Evolutionary conservation across 352 stramenopile genomes (phyloP), one percentile per base, ranked within the genome.

Genomic region (Aphanomyces cochlioides): DNA sequence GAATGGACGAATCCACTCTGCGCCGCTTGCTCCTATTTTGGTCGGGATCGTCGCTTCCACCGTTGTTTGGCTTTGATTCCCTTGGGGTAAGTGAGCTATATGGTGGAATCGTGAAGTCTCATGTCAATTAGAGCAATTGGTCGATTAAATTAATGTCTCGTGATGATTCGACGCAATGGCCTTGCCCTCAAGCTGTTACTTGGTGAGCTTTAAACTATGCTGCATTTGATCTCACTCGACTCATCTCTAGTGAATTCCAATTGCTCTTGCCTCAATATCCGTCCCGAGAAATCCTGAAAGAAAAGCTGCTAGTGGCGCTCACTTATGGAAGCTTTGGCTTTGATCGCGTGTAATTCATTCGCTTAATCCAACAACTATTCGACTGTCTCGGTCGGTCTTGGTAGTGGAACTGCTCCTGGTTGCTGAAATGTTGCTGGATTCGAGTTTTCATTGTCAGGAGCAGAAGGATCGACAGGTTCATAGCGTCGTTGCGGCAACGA

Each of bases 301-400:
- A 88, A 66, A 93, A 90, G 72, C 66, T 93, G 10, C 15, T 82
- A 17, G 56, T 91, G 19, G 83, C 85, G 5, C 65, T 93, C 4
- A 75, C 83, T 41, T 77, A 85, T 54, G 85, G 85, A 10, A 79
- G 82, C 8, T 75, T 90, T 37, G 85, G 85, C 15, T 93, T 91
- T 64, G 83, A 93, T 60, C 81, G 83, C 54, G 88, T 93, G 79
- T 93, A 84, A 90, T 90, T 78, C 90, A 82, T 28, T 28, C 28
- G 28, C 28, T 28, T 28, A 72, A 75, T 56, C 17, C 12, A 73
- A 10, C 50, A 10, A 69, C 53, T 40, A 67, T 17, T 50, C 60
- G 34, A 70, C 76, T 4, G 76, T 80, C 12, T 83, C 74, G 36
- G 84, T 73, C 40, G 83, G 85, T 60, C 72, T 76, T 4, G 80